Conservation (phyloP, 1,284 basidiomycete genomes). For the Schizophyllum commune region DNA sequence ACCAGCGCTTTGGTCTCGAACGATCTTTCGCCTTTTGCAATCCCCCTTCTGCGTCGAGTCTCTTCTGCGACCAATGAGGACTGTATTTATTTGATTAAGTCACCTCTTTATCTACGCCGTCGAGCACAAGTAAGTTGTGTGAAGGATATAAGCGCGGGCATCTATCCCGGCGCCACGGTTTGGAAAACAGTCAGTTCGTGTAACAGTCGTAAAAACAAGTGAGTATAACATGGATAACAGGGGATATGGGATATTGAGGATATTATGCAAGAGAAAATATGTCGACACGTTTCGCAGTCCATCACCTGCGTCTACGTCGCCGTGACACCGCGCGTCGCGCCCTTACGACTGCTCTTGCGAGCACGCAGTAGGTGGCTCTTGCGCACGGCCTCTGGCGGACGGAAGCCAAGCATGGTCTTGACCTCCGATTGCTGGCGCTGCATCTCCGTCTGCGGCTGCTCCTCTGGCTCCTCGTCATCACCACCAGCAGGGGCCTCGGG, state of each 20-base stretch:
- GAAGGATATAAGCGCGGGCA: neutral
- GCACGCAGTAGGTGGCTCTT: neutral
- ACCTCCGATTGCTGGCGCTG: neutral
- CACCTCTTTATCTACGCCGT: neutral
- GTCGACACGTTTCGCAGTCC: too few species aligned
- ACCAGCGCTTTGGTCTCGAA: too few species aligned
- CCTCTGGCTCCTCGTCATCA: neutral
- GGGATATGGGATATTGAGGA: neutral
- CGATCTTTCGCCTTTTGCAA: too few species aligned
- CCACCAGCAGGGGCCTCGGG: neutral
- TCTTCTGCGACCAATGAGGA: too few species aligned
- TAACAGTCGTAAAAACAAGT: neutral
- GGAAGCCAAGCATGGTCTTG: neutral
- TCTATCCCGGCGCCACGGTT: neutral
- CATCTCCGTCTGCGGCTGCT: neutral
- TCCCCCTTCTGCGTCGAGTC: too few species aligned
- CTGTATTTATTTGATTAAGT: too few species aligned
- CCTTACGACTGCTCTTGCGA: neutral
- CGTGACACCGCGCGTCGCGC: neutral
- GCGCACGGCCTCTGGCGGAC: neutral
- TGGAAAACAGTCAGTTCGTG: neutral
- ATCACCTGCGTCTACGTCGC: neutral
- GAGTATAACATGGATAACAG: neutral
- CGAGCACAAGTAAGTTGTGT: neutral
- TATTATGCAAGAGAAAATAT: too few species aligned